Conservation (phyloP, 1,284 basidiomycete genomes). For the Leccinum pallidistipes region DNA sequence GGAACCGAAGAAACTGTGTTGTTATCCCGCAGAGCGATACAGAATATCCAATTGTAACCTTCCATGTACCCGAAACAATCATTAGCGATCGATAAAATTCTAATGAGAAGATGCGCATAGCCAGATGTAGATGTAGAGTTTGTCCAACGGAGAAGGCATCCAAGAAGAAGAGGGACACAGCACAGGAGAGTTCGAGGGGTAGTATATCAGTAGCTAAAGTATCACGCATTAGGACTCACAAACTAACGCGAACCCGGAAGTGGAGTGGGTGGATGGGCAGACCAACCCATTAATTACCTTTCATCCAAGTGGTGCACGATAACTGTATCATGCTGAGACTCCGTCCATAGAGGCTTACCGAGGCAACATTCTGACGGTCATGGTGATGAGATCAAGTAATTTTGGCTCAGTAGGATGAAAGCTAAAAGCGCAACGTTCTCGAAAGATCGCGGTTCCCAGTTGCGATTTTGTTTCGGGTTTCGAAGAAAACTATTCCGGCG, state of each 20-base stretch:
- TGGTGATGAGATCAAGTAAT: too few relatives aligned
- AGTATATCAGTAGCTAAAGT: neutral
- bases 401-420: too few relatives aligned
- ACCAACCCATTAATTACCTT: neutral
- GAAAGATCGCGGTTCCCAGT: fast-evolving
- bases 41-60: neutral
- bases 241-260: neutral
- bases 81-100: neutral
- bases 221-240: neutral
- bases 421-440: neutral
- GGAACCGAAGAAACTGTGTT: neutral
- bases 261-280: neutral
- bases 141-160: neutral
- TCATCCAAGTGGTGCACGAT: neutral
- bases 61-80: neutral
- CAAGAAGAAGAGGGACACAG: neutral
- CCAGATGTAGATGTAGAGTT: neutral
- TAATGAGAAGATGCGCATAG: neutral
- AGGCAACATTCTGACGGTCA: neutral
- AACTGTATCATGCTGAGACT: neutral
- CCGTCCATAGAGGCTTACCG: neutral
- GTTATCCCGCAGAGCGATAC: neutral
- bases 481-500: neutral
- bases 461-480: neutral
- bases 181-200: neutral